A percentile compares a stretch with the other conserved stretches of the same genome.
phyloP scores from a whole-genome alignment of 23 red algal genomes.

The Gracilaria vermiculophylla region DNA sequence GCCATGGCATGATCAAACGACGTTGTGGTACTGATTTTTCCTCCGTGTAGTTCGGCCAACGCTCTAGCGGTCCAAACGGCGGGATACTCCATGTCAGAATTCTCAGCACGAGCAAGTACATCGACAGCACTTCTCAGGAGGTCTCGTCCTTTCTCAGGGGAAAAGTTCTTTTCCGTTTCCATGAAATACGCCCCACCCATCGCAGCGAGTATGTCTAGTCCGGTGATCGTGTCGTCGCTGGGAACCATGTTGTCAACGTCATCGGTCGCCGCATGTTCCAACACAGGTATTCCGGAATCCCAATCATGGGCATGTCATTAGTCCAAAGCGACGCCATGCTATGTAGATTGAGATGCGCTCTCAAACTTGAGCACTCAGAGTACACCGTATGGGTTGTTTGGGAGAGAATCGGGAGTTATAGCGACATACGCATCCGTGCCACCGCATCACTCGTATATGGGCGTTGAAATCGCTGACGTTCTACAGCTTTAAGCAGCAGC shows the following conservation, averaged over 20 bases:
- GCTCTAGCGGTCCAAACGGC: conserved; percentile 50
- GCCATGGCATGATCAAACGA: conserved; percentile 63
- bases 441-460: conserved; percentile 14
- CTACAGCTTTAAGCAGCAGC: background rate
- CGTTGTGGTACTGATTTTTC: conserved; percentile 18
- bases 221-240: background rate
- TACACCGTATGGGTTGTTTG: conserved; percentile 47
- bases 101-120: conserved; percentile 51
- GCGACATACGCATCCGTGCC: conserved; percentile 46
- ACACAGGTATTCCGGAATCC: conserved; percentile 15
- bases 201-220: conserved; percentile 57
- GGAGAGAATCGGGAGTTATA: conserved; percentile 17
- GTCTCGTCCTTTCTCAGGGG: conserved; percentile 4
- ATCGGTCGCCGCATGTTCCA: conserved; percentile 46
- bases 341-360: conserved; percentile 28
- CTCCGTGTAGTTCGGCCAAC: conserved; percentile 49
- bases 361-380: conserved; percentile 40
- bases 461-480: background rate
- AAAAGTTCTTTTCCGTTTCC: conserved; percentile 11
- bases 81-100: conserved; percentile 53
- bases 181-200: conserved; percentile 49
- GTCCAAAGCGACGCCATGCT: conserved; percentile 49
- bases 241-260: conserved; percentile 50
- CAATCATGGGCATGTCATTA: conserved; percentile 19
- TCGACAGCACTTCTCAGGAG: conserved; percentile 25